These are phyloP conservation scores for Cutaneotrichosporon arboriforme DNA, from an alignment of 1,284 basidiomycete species.

Conservation along the genomic window DNA sequence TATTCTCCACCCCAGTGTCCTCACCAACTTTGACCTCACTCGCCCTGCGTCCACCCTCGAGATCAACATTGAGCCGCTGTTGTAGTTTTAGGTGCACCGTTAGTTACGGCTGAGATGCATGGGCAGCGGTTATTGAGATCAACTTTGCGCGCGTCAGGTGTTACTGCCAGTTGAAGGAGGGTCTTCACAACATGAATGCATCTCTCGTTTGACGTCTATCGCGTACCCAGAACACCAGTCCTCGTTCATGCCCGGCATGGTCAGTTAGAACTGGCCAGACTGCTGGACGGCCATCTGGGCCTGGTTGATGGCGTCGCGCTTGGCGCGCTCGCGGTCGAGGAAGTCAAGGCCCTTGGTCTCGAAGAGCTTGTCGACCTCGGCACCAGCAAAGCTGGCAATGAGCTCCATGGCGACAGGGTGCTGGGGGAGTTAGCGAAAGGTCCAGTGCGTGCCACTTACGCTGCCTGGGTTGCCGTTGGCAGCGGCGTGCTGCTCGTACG, in stretches of 20 bases:
- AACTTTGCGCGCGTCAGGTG: too few species aligned
- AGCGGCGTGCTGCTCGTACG: slow-evolving; percentile 30
- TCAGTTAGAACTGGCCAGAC: slow-evolving; percentile 10
- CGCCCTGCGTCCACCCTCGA: slow-evolving; percentile 96
- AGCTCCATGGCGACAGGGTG: slow-evolving; percentile 25
- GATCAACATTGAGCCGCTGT: slow-evolving; percentile 87
- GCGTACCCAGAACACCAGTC: too few species aligned
- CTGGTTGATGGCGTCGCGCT: slow-evolving; percentile 22
- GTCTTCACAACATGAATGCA: too few species aligned
- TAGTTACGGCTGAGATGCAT: neutral
- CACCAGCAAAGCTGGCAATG: slow-evolving; percentile 29
- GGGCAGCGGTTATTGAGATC: too few species aligned
- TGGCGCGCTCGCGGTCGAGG: slow-evolving; percentile 21
- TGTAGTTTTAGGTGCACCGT: slow-evolving; percentile 52
- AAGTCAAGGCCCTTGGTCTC: slow-evolving; percentile 28
- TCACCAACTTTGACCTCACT: slow-evolving; percentile 84
- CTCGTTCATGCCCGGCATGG: too few species aligned
- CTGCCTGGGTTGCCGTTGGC: slow-evolving; percentile 14
- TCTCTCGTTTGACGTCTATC: too few species aligned
- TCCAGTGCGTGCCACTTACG: too few species aligned
- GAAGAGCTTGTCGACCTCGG: slow-evolving; percentile 35
- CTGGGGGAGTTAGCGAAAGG: too few species aligned
- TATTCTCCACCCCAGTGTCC: slow-evolving; percentile 83
- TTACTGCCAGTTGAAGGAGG: too few species aligned
- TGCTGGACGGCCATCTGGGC: slow-evolving; percentile 22